Evolutionary conservation across 2,329 filamentous ascomycete genomes (phyloP), one percentile per base, ranked within the genome.

Genomic region (Bipolaris oryzae): DNA sequence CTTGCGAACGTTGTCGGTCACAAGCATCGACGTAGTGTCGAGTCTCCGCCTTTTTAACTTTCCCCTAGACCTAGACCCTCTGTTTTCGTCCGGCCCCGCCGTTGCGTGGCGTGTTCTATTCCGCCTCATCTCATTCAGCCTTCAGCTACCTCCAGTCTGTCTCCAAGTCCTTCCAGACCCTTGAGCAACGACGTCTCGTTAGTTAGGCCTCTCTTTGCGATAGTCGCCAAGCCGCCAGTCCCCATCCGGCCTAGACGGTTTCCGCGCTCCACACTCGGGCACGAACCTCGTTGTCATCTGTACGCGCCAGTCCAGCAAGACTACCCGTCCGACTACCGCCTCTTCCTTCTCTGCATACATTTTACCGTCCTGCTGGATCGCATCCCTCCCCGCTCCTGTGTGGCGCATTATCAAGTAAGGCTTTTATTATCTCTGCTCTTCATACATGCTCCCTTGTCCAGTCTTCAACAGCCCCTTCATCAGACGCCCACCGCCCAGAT

Each of bases 321-420:
- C 57, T 43, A 51, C 43, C 58, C 62, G 55, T 62, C 10, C 57
- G 61, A 66, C 42, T 48, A 63, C 61, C 57, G 58, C 62, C 63
- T 60, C 60, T 62, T 66, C 55, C 63, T 60, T 57, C 63, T 63
- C 56, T 68, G 60, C 64, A 61, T 62, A 63, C 63, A 52, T 66
- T 66, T 66, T 60, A 61, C 63, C 63, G 58, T 56, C 45, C 56
- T 55, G 56, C 59, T 66, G 53, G 61, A 65, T 58, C 50, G 53
- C 59, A 39, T 50, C 45, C 55, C 63, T 66, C 64, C 66, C 65
- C 64, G 64, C 69, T 62, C 61, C 60, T 66, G 62, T 62, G 63
- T 65, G 55, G 64, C 58, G 53, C 46, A 53, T 60, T 60, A 45
- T 48, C 55, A 70, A 66, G 70, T 73, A 72, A 74, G 71, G 64